Conservation (phyloP, 805 yeast species). For the Metschnikowia baotianmanensis region DNA sequence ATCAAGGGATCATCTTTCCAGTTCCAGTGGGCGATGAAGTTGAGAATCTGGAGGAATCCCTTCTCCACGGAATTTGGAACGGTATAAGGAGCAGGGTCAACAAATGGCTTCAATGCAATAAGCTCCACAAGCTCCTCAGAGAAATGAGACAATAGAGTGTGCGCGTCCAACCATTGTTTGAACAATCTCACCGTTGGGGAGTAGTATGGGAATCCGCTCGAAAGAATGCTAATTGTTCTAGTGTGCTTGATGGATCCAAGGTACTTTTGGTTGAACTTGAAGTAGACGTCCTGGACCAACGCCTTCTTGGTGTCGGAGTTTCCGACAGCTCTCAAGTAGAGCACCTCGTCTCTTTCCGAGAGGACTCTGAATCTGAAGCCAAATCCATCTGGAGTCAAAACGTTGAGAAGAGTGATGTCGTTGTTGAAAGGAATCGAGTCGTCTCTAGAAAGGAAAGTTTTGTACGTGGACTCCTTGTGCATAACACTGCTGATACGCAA, state of each 20-base stretch:
- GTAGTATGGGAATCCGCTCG: conserved; percentile 68
- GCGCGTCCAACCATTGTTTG: conserved; percentile 88
- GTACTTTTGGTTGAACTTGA: conserved; percentile 64
- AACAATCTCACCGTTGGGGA: conserved; percentile 81
- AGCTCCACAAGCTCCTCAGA: conserved; percentile 80
- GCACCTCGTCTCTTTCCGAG: conserved; percentile 78
- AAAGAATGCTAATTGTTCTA: conserved; percentile 67
- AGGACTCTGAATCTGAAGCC: conserved; percentile 76
- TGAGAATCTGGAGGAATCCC: conserved; percentile 75
- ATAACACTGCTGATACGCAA: conserved; percentile 54
- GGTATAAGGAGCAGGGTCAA: conserved; percentile 82
- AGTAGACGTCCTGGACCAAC: conserved; percentile 56
- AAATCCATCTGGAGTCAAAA: conserved; percentile 85
- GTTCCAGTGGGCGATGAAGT: conserved; percentile 80
- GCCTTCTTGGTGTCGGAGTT: conserved; percentile 62
- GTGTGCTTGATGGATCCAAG: conserved; percentile 75
- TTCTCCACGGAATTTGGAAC: conserved; percentile 75
- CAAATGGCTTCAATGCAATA: conserved; percentile 77
- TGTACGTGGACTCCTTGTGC: conserved; percentile 53
- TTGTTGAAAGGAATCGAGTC: conserved; percentile 61
- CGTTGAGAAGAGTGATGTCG: conserved; percentile 54
- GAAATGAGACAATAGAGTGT: conserved; percentile 67
- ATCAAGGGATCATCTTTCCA: conserved; percentile 89
- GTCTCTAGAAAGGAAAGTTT: conserved; percentile 63
- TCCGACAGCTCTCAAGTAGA: conserved; percentile 69